These are phyloP conservation scores for sorghum (Sorghum bicolor) DNA, from an alignment of 176 grass and related monocot species.

Conservation along the genomic window Sorghum_bicolor_NCBIv3 NC_012872.2:1336001-1336500, in stretches of 20 bases:
- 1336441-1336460: background rate
- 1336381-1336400: background rate
- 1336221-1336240: background rate
- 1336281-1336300: background rate
- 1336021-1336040: no score
- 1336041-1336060: no score
- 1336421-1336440: background rate
- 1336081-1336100: no score
- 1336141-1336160: background rate
- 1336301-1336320: background rate
- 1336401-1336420: background rate
- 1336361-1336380: background rate
- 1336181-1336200: background rate
- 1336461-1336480: background rate
- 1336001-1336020: no score
- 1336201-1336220: background rate
- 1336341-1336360: background rate
- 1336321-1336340: background rate
- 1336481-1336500: constrained; percentile 11
- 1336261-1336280: background rate
- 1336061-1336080: no score
- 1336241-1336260: background rate
- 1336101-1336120: no score
- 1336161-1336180: background rate
- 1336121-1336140: background rate